Conservation (phyloP, 768 basidiomycete species). For the Coprinopsis cinerea region DNA sequence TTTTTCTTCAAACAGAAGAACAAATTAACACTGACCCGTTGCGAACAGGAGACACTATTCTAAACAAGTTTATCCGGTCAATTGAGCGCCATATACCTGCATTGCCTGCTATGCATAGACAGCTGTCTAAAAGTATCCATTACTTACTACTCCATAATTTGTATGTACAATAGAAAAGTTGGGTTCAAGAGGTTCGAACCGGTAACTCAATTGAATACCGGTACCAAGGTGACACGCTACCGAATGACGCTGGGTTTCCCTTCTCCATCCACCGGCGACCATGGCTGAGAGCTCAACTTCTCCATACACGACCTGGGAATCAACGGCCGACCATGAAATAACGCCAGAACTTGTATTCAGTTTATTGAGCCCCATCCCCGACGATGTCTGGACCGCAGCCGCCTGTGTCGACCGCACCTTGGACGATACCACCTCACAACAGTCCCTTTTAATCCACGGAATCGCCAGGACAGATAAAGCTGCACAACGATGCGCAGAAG, state of each 20-base stretch:
- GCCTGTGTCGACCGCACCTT: constrained; percentile 66
- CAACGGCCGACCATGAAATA: constrained; percentile 52
- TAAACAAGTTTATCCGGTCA: constrained; percentile 24
- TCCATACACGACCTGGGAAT: constrained; percentile 48
- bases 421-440: constrained; percentile 50
- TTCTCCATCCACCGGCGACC: constrained; percentile 15
- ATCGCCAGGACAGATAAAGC: constrained; percentile 51
- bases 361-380: constrained; percentile 43
- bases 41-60: constrained; percentile 65
- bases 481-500: constrained; percentile 39
- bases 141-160: background rate
- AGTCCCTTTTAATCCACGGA: constrained; percentile 55
- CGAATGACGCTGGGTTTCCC: constrained; percentile 8
- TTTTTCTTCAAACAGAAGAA: constrained; percentile 14
- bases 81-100: background rate
- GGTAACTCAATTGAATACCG: too few species aligned
- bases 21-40: constrained; percentile 20
- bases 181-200: too few species aligned
- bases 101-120: background rate
- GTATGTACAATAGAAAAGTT: constrained; percentile 3
- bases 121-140: background rate
- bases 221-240: constrained; percentile 9
- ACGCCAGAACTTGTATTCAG: constrained; percentile 42
- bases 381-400: constrained; percentile 76
- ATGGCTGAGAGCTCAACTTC: constrained; percentile 33